A percentile compares a stretch with the other conserved stretches of the same genome.
Evolutionary conservation across 148 eudicot genomes (phyloP).

Genomic region (Talinum fruticosum): DNA sequence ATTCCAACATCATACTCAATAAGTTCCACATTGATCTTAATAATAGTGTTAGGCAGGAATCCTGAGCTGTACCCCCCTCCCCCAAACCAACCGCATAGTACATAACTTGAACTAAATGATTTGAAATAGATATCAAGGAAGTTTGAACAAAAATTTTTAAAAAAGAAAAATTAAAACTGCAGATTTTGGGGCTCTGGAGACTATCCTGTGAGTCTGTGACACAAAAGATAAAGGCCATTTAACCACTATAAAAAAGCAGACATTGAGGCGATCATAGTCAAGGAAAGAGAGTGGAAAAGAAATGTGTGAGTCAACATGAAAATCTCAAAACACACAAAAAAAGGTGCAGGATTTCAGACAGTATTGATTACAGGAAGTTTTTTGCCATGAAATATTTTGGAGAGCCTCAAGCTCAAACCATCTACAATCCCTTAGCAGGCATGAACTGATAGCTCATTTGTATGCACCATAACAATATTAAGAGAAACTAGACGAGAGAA

Average conservation of each 20-base stretch:
- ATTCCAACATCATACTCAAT: neutral
- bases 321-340: neutral
- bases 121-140: neutral
- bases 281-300: neutral
- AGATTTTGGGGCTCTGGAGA: neutral
- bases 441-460: neutral
- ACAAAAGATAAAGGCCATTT: neutral
- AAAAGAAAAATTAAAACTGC: neutral
- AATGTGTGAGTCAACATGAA: neutral
- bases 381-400: neutral
- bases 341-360: neutral
- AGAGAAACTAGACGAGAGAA: neutral
- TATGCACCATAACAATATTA: neutral
- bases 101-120: neutral
- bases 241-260: neutral
- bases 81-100: neutral
- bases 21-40: neutral
- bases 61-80: neutral
- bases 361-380: neutral
- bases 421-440: neutral
- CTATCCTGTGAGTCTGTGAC: neutral
- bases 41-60: neutral
- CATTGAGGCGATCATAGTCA: neutral
- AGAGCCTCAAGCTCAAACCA: neutral
- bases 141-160: neutral